Evolutionary conservation across 257 asterid species (phyloP).

Genomic region (Petunia secreta): DNA sequence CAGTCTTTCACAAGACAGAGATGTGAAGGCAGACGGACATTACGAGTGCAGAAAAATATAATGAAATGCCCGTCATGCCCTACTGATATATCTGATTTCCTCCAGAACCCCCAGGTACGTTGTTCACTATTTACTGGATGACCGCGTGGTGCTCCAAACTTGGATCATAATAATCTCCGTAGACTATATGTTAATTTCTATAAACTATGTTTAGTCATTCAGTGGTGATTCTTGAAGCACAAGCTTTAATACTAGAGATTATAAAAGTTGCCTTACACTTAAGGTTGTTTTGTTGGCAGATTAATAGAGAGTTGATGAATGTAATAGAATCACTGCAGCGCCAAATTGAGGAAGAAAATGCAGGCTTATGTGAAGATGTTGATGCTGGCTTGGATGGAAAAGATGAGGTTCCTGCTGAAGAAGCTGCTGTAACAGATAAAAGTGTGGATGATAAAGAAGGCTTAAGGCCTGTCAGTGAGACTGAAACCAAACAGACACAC

Average conservation of each 20-base stretch:
- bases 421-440: slow-evolving; percentile 33
- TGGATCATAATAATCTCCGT: neutral
- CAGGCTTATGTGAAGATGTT: slow-evolving; percentile 36
- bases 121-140: neutral
- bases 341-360: slow-evolving; percentile 59
- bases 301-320: slow-evolving; percentile 79
- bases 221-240: neutral
- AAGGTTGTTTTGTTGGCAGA: slow-evolving; percentile 47
- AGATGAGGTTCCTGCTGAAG: slow-evolving; percentile 20
- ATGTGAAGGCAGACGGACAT: slow-evolving; percentile 71
- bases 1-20: slow-evolving; percentile 65
- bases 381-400: slow-evolving; percentile 43
- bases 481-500: slow-evolving; percentile 28
- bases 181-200: neutral
- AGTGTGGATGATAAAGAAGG: slow-evolving; percentile 34
- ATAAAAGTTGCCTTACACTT: neutral
- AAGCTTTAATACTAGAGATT: neutral
- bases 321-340: slow-evolving; percentile 67
- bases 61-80: slow-evolving; percentile 85
- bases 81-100: slow-evolving; percentile 73
- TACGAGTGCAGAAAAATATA: slow-evolving; percentile 73
- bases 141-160: neutral
- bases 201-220: neutral
- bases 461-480: slow-evolving; percentile 16
- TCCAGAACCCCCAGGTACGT: slow-evolving; percentile 76